Conservation (phyloP, 352 stramenopile genomes). For the Globisporangium nodosum region DNA sequence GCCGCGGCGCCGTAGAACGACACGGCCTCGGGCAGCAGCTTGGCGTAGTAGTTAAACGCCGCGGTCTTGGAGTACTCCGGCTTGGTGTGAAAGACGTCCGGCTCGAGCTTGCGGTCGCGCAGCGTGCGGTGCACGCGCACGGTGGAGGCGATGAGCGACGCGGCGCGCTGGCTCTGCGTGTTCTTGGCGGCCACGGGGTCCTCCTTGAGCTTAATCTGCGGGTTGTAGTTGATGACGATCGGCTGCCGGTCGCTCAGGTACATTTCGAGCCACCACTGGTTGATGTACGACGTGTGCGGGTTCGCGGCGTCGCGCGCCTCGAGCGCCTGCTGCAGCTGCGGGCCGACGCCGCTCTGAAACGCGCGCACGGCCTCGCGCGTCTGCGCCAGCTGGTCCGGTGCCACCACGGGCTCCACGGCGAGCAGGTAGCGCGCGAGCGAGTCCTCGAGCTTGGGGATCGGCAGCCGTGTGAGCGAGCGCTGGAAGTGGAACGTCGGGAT, state of each 20-base stretch:
- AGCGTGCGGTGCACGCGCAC: constrained; percentile 82
- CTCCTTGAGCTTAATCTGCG: constrained; percentile 86
- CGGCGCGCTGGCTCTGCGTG: constrained; percentile 70
- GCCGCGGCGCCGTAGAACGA: constrained; percentile 87
- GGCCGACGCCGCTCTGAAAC: constrained; percentile 56
- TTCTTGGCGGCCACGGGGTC: constrained; percentile 82
- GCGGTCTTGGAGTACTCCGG: constrained; percentile 67
- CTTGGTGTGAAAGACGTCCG: constrained; percentile 90
- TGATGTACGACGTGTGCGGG: constrained; percentile 89
- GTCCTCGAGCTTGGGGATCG: constrained; percentile 87
- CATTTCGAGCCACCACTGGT: constrained; percentile 92
- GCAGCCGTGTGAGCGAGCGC: constrained; percentile 75
- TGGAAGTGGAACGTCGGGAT: constrained; percentile 89
- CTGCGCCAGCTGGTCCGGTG: constrained; percentile 42
- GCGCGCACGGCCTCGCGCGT: constrained; percentile 44
- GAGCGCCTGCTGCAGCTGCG: constrained; percentile 68
- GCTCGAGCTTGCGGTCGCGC: constrained; percentile 72
- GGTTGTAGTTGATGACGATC: constrained; percentile 89
- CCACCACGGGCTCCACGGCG: constrained; percentile 71
- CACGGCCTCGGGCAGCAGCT: constrained; percentile 72
- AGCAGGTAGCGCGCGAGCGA: constrained; percentile 72
- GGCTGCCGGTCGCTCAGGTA: constrained; percentile 85
- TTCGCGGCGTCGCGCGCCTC: constrained; percentile 72
- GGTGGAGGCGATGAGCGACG: constrained; percentile 82
- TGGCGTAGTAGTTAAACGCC: constrained; percentile 78